phyloP scores from a whole-genome alignment of 2,329 filamentous ascomycete genomes.

The Hymenoscyphus repandus region DNA sequence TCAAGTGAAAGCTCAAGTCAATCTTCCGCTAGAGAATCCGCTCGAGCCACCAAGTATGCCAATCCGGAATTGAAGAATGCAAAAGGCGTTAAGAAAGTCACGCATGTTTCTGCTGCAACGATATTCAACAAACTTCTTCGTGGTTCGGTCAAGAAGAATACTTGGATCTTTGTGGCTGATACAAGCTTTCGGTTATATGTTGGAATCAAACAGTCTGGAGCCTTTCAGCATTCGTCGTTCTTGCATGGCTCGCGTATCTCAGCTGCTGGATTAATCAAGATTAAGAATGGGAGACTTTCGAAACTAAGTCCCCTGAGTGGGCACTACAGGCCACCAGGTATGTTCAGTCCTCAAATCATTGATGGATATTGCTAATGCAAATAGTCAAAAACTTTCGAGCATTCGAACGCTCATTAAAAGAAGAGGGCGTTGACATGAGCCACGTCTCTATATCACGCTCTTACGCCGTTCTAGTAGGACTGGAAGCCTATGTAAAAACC shows the following conservation, averaged over 20 bases:
- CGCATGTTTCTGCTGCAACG: slow-evolving; percentile 64
- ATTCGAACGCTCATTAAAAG: slow-evolving; percentile 69
- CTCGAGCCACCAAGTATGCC: slow-evolving; percentile 59
- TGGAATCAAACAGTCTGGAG: slow-evolving; percentile 81
- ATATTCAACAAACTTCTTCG: slow-evolving; percentile 75
- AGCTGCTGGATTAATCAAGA: slow-evolving; percentile 78
- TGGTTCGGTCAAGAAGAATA: slow-evolving; percentile 76
- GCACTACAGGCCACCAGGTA: slow-evolving; percentile 77
- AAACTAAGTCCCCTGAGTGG: slow-evolving; percentile 68
- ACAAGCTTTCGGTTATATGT: slow-evolving; percentile 81
- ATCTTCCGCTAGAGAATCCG: slow-evolving; percentile 43
- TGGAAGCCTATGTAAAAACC: slow-evolving; percentile 73
- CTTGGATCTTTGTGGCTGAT: slow-evolving; percentile 91
- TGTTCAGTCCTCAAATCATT: background rate
- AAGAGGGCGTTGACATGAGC: slow-evolving; percentile 72
- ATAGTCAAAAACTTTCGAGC: slow-evolving; percentile 66
- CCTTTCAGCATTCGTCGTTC: slow-evolving; percentile 89
- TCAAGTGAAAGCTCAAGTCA: slow-evolving; percentile 10
- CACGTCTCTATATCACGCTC: slow-evolving; percentile 74
- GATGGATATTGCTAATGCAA: slow-evolving; percentile 4
- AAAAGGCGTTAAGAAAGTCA: slow-evolving; percentile 55
- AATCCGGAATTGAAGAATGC: slow-evolving; percentile 57
- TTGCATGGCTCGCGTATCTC: slow-evolving; percentile 76
- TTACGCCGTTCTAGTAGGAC: slow-evolving; percentile 75
- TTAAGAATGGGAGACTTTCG: slow-evolving; percentile 73